Percentiles rank a stretch among this genome's conserved stretches.
These are phyloP conservation scores for Phanerochaete carnosa DNA, from an alignment of 768 basidiomycete species.

Conservation along the genomic window DNA sequence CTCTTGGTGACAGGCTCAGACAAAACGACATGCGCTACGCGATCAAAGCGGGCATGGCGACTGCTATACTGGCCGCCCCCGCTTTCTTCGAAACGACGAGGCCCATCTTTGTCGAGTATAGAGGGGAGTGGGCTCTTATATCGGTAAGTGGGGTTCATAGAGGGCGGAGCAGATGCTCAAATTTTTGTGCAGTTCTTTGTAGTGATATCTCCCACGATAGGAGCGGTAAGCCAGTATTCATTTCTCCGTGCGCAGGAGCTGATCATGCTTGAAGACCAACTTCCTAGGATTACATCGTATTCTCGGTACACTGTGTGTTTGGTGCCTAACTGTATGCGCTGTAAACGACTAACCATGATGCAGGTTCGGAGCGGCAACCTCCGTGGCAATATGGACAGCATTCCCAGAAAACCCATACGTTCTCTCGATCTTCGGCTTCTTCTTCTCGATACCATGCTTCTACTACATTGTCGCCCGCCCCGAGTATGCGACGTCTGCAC, in stretches of 20 bases:
- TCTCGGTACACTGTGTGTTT: constrained; percentile 75
- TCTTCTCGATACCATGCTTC: constrained; percentile 93
- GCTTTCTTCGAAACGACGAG: constrained; percentile 83
- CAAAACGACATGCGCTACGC: constrained; percentile 85
- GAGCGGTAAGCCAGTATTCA: constrained; percentile 56
- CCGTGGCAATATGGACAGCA: constrained; percentile 65
- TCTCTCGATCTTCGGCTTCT: constrained; percentile 80
- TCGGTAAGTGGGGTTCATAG: constrained; percentile 51
- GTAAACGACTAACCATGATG: neutral
- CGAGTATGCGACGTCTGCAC: constrained; percentile 66
- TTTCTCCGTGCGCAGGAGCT: constrained; percentile 2
- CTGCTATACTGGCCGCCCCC: constrained; percentile 78
- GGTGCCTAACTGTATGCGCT: neutral
- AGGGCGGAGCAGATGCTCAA: constrained; percentile 7
- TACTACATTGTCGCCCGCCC: constrained; percentile 83
- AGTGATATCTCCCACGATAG: constrained; percentile 90
- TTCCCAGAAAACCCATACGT: constrained; percentile 75
- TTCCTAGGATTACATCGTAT: constrained; percentile 80
- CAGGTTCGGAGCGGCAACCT: constrained; percentile 78
- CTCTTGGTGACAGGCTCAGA: constrained; percentile 55
- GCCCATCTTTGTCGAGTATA: constrained; percentile 73
- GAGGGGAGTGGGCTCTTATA: constrained; percentile 95
- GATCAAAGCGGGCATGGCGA: constrained; percentile 82
- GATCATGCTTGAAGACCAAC: constrained; percentile 61
- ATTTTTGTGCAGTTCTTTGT: constrained; percentile 62